A percentile compares a stretch with the other conserved stretches of the same genome.
Conservation (phyloP, 306 rosid species). For the Prosopis cineraria region DNA sequence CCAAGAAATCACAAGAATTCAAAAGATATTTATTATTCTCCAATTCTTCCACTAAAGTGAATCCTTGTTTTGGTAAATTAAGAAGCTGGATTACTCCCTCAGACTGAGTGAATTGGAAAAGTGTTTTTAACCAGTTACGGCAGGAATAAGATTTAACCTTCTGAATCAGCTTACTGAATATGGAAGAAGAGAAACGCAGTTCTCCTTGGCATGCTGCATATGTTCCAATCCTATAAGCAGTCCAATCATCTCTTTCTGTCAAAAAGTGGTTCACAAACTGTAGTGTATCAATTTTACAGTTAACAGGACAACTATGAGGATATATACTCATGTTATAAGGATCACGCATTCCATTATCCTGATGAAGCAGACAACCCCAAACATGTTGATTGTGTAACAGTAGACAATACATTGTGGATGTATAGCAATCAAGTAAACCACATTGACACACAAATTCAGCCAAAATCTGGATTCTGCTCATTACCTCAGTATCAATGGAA, state of each 20-base stretch:
- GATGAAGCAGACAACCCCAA: conserved; percentile 46
- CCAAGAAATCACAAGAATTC: conserved; percentile 13
- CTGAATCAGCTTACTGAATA: conserved; percentile 44
- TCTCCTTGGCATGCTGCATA: conserved; percentile 60
- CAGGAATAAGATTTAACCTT: conserved; percentile 46
- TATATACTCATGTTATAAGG: conserved; percentile 18
- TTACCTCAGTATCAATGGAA: conserved; percentile 31
- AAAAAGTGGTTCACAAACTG: conserved; percentile 43
- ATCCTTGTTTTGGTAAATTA: conserved; percentile 37
- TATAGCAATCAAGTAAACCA: conserved; percentile 47
- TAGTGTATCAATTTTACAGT: conserved; percentile 39
- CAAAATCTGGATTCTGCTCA: conserved; percentile 49
- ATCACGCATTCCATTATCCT: conserved; percentile 22
- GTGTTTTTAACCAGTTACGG: conserved; percentile 52
- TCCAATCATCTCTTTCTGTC: conserved; percentile 47
- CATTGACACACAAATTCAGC: conserved; percentile 50
- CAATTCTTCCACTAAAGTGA: conserved; percentile 37
- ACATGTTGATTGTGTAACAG: conserved; percentile 46
- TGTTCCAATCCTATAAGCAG: conserved; percentile 52
- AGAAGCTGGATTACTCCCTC: conserved; percentile 49
- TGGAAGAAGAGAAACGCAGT: conserved; percentile 46
- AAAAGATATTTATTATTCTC: conserved; percentile 37
- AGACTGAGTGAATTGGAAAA: conserved; percentile 51
- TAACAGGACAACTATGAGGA: conserved; percentile 29
- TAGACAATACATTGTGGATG: conserved; percentile 44